phyloP scores from a whole-genome alignment of 805 yeast genomes.

The Metschnikowia dekortorum region DNA sequence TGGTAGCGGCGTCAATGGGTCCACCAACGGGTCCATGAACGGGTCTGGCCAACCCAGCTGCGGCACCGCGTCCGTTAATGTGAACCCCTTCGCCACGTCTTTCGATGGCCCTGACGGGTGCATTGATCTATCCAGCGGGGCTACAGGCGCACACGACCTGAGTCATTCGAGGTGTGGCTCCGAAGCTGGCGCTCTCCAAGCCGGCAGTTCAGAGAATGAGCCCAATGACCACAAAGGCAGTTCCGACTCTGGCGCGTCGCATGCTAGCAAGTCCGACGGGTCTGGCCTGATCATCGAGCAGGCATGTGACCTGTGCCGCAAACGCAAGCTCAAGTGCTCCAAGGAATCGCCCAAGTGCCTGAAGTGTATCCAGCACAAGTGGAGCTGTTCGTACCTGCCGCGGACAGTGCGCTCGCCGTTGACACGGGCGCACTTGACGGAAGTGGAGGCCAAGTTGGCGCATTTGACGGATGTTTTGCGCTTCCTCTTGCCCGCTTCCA shows the following conservation, averaged over 20 bases:
- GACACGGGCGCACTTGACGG: slow-evolving; percentile 75
- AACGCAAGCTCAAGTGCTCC: slow-evolving; percentile 74
- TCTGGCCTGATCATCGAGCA: slow-evolving; percentile 38
- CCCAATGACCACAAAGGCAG: no score
- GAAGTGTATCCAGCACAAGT: slow-evolving; percentile 65
- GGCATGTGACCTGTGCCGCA: slow-evolving; percentile 80
- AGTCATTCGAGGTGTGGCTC: no score
- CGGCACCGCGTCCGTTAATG: no score
- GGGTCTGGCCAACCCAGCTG: no score
- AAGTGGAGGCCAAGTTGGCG: slow-evolving; percentile 52
- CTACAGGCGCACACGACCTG: no score
- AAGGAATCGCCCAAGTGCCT: slow-evolving; percentile 73
- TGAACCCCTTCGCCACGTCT: no score
- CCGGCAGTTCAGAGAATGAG: no score
- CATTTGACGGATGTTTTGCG: slow-evolving; percentile 28
- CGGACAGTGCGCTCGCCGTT: slow-evolving; percentile 73
- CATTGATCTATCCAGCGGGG: no score
- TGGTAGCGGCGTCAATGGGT: neutral
- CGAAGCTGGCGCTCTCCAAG: no score
- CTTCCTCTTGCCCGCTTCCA: slow-evolving; percentile 27
- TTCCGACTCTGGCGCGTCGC: neutral
- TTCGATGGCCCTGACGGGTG: no score
- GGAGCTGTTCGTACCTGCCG: slow-evolving; percentile 80
- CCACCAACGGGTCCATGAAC: no score
- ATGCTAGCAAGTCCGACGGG: neutral